Base-by-base conservation (phyloP, 2,329 filamentous ascomycete genomes). In the Graphilbum sp. region DNA sequence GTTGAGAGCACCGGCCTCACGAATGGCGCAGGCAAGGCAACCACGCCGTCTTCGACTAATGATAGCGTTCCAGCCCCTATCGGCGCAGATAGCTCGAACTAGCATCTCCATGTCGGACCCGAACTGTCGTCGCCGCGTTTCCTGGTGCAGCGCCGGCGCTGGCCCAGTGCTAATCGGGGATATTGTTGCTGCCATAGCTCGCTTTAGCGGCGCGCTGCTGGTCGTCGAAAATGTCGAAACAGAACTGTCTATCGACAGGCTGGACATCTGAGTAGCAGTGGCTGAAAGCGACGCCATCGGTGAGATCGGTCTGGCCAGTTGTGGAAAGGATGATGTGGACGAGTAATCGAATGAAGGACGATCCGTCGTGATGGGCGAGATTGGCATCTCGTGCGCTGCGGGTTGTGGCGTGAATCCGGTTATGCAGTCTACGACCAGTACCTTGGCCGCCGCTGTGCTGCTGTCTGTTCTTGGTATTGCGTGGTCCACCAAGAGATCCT, bases 21-120 rank as follows among this genome's bases (percentile, higher is more conserved):
- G 67, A 32, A 88, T 71, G 31, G 78, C 79, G 54, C 82, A 88
- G 4, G 71, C 69, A 27, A 87, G 55, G 51, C 82, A 88, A 0
- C 77, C 79, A 43, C 79, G 64, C 45, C 72, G 69, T 30, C 67
- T 63, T 37, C 78, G 64, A 43, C 76, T 81, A 44, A 87, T 65
- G 16, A 87, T 52, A 18, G 81, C 80, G 52, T 85, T 79, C 65
- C 76, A 77, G 3, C 81, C 81, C 46, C 69, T 73, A 50, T 82
- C 74, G 1, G 80, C 76, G 52, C 82, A 87, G 46, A 83, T 64
- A 2, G 80, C 79, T 35, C 81, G 63, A 1, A 76, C 77, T 37
- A 87, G 57, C 9, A 86, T 66, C 54, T 85, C 79, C 50, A 80
- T 61, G 47, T 78, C 74, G 12, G 72, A 77, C 1, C 70, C 70